Conservation (phyloP, 2,329 filamentous ascomycete species). For the Drechslerella dactyloides region DNA sequence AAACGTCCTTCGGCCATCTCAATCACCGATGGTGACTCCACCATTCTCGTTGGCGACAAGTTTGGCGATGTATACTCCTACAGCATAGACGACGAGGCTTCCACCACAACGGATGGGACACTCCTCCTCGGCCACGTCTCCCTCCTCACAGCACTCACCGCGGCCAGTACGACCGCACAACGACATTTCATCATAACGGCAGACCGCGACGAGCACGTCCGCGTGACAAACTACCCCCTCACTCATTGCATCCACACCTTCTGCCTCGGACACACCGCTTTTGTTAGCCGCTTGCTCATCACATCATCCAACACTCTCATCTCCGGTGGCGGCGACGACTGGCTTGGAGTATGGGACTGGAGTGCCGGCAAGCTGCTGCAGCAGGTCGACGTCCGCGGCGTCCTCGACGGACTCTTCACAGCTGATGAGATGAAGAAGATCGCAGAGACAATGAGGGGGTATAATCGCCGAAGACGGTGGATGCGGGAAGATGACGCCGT, state of each 20-base stretch:
- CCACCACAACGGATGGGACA: slow-evolving; percentile 67
- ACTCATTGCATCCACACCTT: slow-evolving; percentile 76
- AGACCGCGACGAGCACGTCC: slow-evolving; percentile 82
- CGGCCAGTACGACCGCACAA: slow-evolving; percentile 56
- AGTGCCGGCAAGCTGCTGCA: slow-evolving; percentile 63
- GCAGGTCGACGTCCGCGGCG: slow-evolving; percentile 63
- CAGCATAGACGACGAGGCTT: slow-evolving; percentile 59
- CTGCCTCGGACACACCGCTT: slow-evolving; percentile 86
- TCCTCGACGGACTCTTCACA: slow-evolving; percentile 55
- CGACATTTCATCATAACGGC: slow-evolving; percentile 70
- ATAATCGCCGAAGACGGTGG: slow-evolving; percentile 59
- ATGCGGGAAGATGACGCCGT: slow-evolving; percentile 7
- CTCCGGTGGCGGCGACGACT: slow-evolving; percentile 84
- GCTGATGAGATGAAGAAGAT: slow-evolving; percentile 12
- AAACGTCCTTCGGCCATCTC: slow-evolving; percentile 82
- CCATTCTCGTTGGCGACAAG: slow-evolving; percentile 86
- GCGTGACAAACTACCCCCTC: slow-evolving; percentile 67
- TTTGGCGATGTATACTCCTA: slow-evolving; percentile 91
- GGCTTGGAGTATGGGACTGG: slow-evolving; percentile 86
- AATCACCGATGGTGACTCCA: slow-evolving; percentile 71
- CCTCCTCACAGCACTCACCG: slow-evolving; percentile 78
- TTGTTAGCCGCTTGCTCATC: slow-evolving; percentile 78
- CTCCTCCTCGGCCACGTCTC: slow-evolving; percentile 90
- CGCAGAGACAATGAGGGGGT: slow-evolving; percentile 55
- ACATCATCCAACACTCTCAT: slow-evolving; percentile 70